phyloP scores from a whole-genome alignment of 495 filamentous ascomycete genomes.

The Ascodesmis nigricans region DNA sequence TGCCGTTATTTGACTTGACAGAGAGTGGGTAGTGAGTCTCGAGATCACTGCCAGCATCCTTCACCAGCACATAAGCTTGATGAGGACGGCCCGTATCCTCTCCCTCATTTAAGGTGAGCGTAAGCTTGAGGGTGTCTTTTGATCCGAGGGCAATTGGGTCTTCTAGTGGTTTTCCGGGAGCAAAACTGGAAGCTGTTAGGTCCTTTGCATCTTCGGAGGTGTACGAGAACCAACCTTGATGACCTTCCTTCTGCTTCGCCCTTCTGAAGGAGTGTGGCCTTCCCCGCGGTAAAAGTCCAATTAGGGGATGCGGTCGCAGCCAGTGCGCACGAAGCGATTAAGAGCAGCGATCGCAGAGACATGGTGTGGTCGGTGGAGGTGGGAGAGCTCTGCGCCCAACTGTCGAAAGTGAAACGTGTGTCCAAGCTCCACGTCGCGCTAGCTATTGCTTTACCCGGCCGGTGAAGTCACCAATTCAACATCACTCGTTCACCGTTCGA shows the following conservation, averaged over 20 bases:
- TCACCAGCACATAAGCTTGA: constrained; percentile 72
- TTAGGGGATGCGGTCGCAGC: neutral
- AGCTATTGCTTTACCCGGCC: too few relatives aligned
- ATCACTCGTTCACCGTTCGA: too few relatives aligned
- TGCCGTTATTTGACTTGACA: constrained; percentile 49
- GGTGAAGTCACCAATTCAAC: too few relatives aligned
- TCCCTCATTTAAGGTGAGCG: constrained; percentile 58
- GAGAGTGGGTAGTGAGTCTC: constrained; percentile 76
- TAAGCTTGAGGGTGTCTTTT: constrained; percentile 58
- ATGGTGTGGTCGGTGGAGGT: too few relatives aligned
- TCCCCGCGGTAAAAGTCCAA: constrained; percentile 4
- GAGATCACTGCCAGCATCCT: constrained; percentile 48
- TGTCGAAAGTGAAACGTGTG: too few relatives aligned
- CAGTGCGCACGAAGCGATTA: too few relatives aligned
- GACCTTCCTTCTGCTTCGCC: constrained; percentile 2
- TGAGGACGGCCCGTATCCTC: constrained; percentile 63
- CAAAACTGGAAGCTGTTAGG: constrained; percentile 31
- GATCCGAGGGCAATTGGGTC: constrained; percentile 41
- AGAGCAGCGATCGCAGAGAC: too few relatives aligned
- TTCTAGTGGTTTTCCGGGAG: constrained; percentile 37
- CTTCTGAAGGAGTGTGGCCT: constrained; percentile 1
- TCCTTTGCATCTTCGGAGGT: too few relatives aligned
- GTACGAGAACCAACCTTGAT: neutral
- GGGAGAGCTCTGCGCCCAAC: too few relatives aligned
- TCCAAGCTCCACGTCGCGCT: too few relatives aligned